Evolutionary conservation across 805 yeast species (phyloP).

Genomic region (Nakazawaea ernobii): DNA sequence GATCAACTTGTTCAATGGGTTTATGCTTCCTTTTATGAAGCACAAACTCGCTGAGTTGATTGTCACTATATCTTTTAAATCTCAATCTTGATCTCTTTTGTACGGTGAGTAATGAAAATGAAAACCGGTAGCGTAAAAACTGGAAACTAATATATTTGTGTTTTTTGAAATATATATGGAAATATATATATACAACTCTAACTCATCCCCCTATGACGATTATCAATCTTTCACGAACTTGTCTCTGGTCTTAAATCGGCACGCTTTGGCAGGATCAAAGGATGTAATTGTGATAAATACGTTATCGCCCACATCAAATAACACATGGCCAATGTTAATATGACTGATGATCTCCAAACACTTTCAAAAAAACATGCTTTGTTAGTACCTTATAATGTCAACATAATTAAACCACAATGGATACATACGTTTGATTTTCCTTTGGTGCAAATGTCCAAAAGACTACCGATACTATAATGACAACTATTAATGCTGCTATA

Average conservation of each 20-base stretch:
- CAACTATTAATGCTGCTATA: constrained; percentile 53
- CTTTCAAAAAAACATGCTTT: constrained; percentile 20
- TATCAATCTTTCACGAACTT: constrained; percentile 24
- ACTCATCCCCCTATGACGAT: neutral
- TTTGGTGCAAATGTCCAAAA: constrained; percentile 88
- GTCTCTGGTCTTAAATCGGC: constrained; percentile 85
- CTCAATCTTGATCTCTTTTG: neutral
- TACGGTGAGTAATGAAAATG: no score
- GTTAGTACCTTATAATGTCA: constrained; percentile 1
- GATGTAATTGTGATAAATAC: constrained; percentile 81
- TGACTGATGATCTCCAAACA: constrained; percentile 68
- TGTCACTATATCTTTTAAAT: constrained; percentile 8
- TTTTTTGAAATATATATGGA: no score
- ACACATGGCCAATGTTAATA: constrained; percentile 69
- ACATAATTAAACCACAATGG: no score
- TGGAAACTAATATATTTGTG: neutral
- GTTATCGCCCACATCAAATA: constrained; percentile 92
- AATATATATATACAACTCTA: neutral
- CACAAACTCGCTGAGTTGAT: neutral
- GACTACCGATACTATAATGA: constrained; percentile 50
- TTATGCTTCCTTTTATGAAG: neutral
- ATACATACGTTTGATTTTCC: constrained; percentile 62
- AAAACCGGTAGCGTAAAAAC: no score
- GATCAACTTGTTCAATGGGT: constrained; percentile 1
- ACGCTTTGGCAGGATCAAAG: constrained; percentile 85